Evolutionary conservation across 2,329 filamentous ascomycete species (phyloP).

Genomic region (Fusarium globosum): DNA sequence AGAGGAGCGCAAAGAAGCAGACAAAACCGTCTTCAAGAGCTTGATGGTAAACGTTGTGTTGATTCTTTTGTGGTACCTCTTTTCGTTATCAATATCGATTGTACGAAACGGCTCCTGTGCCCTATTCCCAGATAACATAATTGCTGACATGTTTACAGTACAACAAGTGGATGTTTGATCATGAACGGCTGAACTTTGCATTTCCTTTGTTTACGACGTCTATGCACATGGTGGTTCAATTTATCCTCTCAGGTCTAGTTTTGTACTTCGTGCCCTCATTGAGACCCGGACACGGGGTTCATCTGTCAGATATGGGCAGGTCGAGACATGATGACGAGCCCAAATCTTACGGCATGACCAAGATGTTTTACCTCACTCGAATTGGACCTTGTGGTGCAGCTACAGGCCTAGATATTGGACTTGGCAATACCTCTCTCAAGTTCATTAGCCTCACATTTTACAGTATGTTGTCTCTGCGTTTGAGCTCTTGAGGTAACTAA

Average conservation of each 20-base stretch:
- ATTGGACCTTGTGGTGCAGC: conserved; percentile 92
- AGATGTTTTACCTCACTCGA: conserved; percentile 89
- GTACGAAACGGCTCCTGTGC: conserved; percentile 62
- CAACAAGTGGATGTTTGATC: conserved; percentile 99
- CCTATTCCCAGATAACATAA: neutral
- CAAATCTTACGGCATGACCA: conserved; percentile 76
- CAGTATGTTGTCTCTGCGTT: conserved; percentile 63
- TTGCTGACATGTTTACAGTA: conserved; percentile 67
- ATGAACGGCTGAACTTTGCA: conserved; percentile 85
- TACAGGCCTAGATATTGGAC: conserved; percentile 93
- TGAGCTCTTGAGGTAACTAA: neutral
- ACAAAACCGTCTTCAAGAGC: conserved; percentile 76
- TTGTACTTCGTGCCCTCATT: conserved; percentile 86
- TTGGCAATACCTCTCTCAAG: conserved; percentile 95
- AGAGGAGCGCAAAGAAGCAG: conserved; percentile 79
- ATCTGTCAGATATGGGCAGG: conserved; percentile 61
- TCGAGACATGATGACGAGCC: conserved; percentile 66
- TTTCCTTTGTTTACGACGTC: conserved; percentile 96
- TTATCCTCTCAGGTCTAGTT: conserved; percentile 79
- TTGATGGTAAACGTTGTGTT: conserved; percentile 81
- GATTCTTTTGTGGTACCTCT: conserved; percentile 88
- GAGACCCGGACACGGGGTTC: conserved; percentile 68
- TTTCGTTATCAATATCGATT: conserved; percentile 92
- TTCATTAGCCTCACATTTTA: conserved; percentile 98
- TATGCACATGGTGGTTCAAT: conserved; percentile 96